Evolutionary conservation across 2,329 filamentous ascomycete genomes (phyloP), one percentile per base, ranked within the genome.

Genomic region (Epichloe brachyelytri): DNA sequence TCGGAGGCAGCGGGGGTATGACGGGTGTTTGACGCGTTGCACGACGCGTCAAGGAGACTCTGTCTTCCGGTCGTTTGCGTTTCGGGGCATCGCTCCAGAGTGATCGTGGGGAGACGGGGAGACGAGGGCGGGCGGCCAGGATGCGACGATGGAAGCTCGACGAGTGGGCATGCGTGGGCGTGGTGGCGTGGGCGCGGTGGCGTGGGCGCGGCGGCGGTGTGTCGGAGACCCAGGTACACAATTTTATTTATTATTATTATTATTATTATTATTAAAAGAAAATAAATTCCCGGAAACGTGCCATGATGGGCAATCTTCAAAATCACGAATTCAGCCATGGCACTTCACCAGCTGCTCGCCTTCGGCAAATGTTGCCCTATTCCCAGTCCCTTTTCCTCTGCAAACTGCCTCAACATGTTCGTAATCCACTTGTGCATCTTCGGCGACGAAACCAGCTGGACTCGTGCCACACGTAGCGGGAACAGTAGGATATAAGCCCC

Each of bases 21-120:
- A 65, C 61, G 22, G 63, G 61, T 55, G 65, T 68, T 53, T 69
- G 67, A 64, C 67, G 67, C 67, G 67, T 68, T 54, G 65, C 61
- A 54, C 67, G 64, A 59, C 67, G 67, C 64, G 65, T 62, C 38
- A 54, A 48, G 45, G 57, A 52, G 49, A 57, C 53, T 48, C 57
- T 53, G 41, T 65, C 60, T 56, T 61, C 59, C 46, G 59, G 60
- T 55, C 60, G 64, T 55, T 67, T 69, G 58, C 67, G 66, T 60
- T 69, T 70, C 55, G 59, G 58, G 67, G 62, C 66, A 68, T 68
- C 51, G 55, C 55, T 54, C 49, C 43, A 37, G 17, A 30, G 43
- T 36, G 48, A 26, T 30, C 17, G 45, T 41, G 39, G 19, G n/a
- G n/a, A 11, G 26, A 30, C 11, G 19, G 3, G 19, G 37, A 37